phyloP scores from a whole-genome alignment of 352 stramenopile species.

The Thalassiosira livingstoniorum region DNA sequence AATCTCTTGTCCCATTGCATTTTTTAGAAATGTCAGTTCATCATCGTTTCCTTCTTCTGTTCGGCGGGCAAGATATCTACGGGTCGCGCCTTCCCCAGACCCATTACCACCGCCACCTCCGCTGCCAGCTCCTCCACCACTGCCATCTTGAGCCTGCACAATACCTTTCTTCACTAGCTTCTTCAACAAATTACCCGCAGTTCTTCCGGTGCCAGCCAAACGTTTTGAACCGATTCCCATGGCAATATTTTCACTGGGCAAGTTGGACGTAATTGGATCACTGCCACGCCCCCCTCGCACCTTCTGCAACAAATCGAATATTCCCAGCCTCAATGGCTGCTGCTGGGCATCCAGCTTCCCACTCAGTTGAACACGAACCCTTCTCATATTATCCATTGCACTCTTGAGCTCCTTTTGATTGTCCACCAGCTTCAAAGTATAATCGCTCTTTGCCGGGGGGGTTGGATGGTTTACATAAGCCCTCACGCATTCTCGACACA shows the following conservation, averaged over 20 bases:
- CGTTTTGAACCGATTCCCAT: conserved; percentile 81
- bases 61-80: conserved; percentile 8
- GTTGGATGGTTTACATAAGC: conserved; percentile 74
- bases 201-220: conserved; percentile 81
- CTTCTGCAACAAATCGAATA: conserved; percentile 86
- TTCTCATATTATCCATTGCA: conserved; percentile 80
- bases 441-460: conserved; percentile 63
- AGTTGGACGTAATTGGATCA: conserved; percentile 80
- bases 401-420: conserved; percentile 76
- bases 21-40: conserved; percentile 84
- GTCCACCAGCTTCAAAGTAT: conserved; percentile 78
- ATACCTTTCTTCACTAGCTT: conserved; percentile 79
- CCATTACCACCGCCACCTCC: conserved; percentile 23
- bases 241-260: conserved; percentile 84
- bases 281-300: conserved; percentile 64
- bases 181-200: conserved; percentile 72
- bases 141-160: too few species aligned
- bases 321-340: conserved; percentile 68
- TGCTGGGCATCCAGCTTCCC: conserved; percentile 66
- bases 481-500: conserved; percentile 79
- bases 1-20: conserved; percentile 84
- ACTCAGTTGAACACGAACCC: conserved; percentile 78
- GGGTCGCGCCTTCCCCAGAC: conserved; percentile 2
- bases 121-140: conserved; percentile 49
- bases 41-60: conserved; percentile 45